A percentile compares a stretch with the other conserved stretches of the same genome.
phyloP scores from a whole-genome alignment of 257 asterid species.

The Prunella vulgaris region DNA sequence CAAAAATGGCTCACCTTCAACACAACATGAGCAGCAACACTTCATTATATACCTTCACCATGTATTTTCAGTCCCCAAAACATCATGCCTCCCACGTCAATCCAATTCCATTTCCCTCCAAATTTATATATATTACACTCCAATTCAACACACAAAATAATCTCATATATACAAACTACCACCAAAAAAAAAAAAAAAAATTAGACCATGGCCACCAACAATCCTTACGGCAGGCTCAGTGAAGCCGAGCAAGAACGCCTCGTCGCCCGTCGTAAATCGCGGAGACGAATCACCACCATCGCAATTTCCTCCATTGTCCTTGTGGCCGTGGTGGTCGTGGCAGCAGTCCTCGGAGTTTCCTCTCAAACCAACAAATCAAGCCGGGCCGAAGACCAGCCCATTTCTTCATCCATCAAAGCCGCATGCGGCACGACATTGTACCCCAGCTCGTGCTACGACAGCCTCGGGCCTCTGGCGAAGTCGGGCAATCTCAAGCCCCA shows the following conservation, averaged over 20 bases:
- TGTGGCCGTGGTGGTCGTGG: slow-evolving; percentile 36
- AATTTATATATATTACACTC: neutral
- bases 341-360: slow-evolving; percentile 40
- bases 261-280: slow-evolving; percentile 38
- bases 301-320: slow-evolving; percentile 47
- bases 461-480: slow-evolving; percentile 34
- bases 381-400: neutral
- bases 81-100: slow-evolving; percentile 28
- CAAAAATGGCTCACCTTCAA: neutral
- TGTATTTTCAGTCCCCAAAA: neutral
- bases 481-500: slow-evolving; percentile 38
- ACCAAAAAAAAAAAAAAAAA: too few species aligned
- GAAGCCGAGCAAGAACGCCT: slow-evolving; percentile 53
- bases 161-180: too few species aligned
- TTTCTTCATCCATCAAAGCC: slow-evolving; percentile 32
- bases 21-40: slow-evolving; percentile 27
- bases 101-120: slow-evolving; percentile 5
- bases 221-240: slow-evolving; percentile 43
- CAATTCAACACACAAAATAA: neutral
- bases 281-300: slow-evolving; percentile 44
- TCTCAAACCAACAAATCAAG: slow-evolving; percentile 28
- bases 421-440: slow-evolving; percentile 37
- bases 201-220: slow-evolving; percentile 37
- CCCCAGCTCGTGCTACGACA: slow-evolving; percentile 48
- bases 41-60: neutral